A percentile compares a stretch with the other conserved stretches of the same genome.
Evolutionary conservation across 179 eudicot genomes (phyloP).

Genomic region (Heliamphora pulchella): DNA sequence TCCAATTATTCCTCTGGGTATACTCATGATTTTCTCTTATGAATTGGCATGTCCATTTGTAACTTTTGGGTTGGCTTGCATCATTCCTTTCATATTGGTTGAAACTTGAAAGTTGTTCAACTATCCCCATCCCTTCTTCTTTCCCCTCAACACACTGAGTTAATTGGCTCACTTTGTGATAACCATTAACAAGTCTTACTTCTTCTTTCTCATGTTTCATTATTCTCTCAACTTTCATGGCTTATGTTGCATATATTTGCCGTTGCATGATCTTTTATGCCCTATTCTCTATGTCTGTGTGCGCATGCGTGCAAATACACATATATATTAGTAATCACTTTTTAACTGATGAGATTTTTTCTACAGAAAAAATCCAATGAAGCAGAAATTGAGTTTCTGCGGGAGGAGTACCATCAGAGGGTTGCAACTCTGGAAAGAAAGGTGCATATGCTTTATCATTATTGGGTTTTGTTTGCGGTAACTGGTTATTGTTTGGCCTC

Average conservation of each 20-base stretch:
- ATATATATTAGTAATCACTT: neutral
- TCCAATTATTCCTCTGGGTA: neutral
- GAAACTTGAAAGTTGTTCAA: neutral
- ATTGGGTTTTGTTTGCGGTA: slow-evolving; percentile 1
- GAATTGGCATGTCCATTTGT: neutral
- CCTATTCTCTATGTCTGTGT: neutral
- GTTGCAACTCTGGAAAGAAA: slow-evolving; percentile 90
- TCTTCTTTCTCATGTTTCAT: neutral
- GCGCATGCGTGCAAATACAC: too few relatives aligned
- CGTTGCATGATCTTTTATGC: neutral
- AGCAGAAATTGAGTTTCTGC: slow-evolving; percentile 81
- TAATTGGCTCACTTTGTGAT: neutral
- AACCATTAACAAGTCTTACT: neutral
- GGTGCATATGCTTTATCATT: slow-evolving; percentile 34
- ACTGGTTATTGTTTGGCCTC: neutral
- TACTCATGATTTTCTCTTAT: neutral
- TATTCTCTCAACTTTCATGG: neutral
- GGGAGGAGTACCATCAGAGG: slow-evolving; percentile 96
- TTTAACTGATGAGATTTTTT: slow-evolving; percentile 11
- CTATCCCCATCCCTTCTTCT: neutral
- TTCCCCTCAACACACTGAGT: neutral
- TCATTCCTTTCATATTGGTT: neutral
- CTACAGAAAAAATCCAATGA: slow-evolving; percentile 82
- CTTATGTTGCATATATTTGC: neutral
- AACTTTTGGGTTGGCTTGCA: neutral